Percentiles rank a stretch among this genome's conserved stretches.
phyloP scores from a whole-genome alignment of 2,329 filamentous ascomycete species.

The Sporothrix schenckii region DNA sequence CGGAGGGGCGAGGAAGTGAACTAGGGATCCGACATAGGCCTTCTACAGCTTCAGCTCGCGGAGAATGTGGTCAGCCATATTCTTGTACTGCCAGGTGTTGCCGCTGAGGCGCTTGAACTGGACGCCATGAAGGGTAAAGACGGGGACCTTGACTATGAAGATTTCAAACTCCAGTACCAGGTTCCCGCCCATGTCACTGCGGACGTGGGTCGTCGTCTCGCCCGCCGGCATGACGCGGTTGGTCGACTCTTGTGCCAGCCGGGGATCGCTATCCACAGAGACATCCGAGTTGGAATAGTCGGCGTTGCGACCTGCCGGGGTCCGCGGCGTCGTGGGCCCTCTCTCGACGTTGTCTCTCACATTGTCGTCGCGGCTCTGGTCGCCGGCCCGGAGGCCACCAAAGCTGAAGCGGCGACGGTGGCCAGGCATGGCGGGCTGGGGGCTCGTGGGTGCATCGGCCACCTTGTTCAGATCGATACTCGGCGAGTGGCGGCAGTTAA shows the following conservation, averaged over 20 bases:
- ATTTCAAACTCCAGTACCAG: slow-evolving; percentile 92
- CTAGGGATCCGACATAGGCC: no score
- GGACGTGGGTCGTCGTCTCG: slow-evolving; percentile 89
- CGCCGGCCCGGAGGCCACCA: slow-evolving; percentile 64
- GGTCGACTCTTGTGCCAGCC: slow-evolving; percentile 55
- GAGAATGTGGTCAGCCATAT: slow-evolving; percentile 94
- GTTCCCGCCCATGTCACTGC: slow-evolving; percentile 82
- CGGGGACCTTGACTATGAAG: slow-evolving; percentile 93
- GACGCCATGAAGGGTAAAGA: slow-evolving; percentile 90
- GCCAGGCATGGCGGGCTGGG: slow-evolving; percentile 53
- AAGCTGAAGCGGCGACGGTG: slow-evolving; percentile 84
- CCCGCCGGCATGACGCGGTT: slow-evolving; percentile 58
- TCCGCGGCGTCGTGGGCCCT: slow-evolving; percentile 54
- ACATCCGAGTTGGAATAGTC: slow-evolving; percentile 87
- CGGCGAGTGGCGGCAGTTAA: slow-evolving; percentile 83
- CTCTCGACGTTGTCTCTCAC: slow-evolving; percentile 61
- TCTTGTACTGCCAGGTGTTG: slow-evolving; percentile 98
- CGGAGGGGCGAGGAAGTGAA: not conserved
- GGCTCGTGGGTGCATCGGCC: slow-evolving; percentile 64
- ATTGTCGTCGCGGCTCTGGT: slow-evolving; percentile 60
- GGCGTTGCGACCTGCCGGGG: slow-evolving; percentile 53
- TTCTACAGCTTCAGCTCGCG: slow-evolving; percentile 76
- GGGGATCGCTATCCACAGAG: slow-evolving; percentile 72
- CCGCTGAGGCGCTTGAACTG: slow-evolving; percentile 97
- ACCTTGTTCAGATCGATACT: slow-evolving; percentile 85